Base-by-base conservation (phyloP, 2,329 filamentous ascomycete species). In the Aspergillus latus region DNA sequence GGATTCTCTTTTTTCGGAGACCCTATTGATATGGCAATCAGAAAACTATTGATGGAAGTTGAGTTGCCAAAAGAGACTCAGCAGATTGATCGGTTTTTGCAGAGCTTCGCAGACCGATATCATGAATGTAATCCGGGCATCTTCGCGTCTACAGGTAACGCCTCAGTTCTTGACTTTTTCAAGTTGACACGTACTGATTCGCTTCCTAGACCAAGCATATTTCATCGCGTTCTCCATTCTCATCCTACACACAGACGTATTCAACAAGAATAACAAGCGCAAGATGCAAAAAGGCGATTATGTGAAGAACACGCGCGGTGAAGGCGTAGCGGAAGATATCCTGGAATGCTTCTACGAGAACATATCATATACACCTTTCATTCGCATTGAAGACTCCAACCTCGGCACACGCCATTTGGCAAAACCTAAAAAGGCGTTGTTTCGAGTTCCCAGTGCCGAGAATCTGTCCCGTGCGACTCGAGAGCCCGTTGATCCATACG, bases 201-300 rank as follows among this genome's bases (percentile, higher is more conserved):
- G 3, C n/a, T 26, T 16, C 59, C 21, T 62, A 65, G 94, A 97
- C 68, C 91, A 97, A 75, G 92, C 94, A n/a, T 97, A 97, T 72
- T 96, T 97, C 67, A 93, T 97, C 62, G 92, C 93, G 13, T 99
- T 99, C 70, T 97, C 93, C 1, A 86, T 99, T 55, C 84, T 99
- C 58, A 97, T 99, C 64, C 80, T 99, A 34, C 94, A 99, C 67
- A 97, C 94, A 0, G 94, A 99, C 70, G 90, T 96, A n/a, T 97
- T 97, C 84, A 99, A 99, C 80, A 96, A 96, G 76, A 99, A 97
- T 78, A 97, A 97, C 78, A 97, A 97, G 77, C 85, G 94, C 73
- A 99, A 99, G 75, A 99, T 99, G 94, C 92, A 96, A 69, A 95
- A 96, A 70, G 78, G 83, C 0, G 94, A 97, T 68, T 99, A 99